Conservation (phyloP, 2,329 filamentous ascomycete species). For the Monilinia polystroma region DNA sequence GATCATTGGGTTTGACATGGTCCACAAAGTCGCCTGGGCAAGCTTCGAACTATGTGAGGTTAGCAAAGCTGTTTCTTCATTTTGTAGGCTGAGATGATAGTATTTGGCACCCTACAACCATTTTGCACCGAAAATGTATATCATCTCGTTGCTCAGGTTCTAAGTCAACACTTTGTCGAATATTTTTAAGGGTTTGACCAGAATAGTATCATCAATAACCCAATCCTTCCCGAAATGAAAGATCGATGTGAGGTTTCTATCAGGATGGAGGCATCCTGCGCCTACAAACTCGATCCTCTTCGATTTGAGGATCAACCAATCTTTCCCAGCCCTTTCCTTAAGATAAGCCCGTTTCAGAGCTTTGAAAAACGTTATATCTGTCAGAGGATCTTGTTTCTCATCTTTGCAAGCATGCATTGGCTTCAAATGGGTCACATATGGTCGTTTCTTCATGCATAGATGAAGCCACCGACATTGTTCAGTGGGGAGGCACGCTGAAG, state of each 20-base stretch:
- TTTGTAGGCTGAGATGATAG: neutral
- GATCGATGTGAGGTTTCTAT: neutral
- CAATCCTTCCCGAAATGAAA: no score
- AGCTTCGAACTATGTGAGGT: neutral
- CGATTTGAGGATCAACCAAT: neutral
- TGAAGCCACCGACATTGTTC: conserved; percentile 3
- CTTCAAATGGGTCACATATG: neutral
- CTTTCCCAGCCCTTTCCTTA: neutral
- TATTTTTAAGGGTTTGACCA: neutral
- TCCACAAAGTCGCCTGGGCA: conserved; percentile 25
- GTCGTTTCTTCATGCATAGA: conserved; percentile 1
- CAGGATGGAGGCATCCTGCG: neutral
- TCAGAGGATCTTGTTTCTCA: neutral
- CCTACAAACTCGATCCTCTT: conserved; percentile 6
- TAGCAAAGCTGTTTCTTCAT: neutral
- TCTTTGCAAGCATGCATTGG: conserved; percentile 2
- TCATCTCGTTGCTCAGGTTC: neutral
- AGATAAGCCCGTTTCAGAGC: neutral
- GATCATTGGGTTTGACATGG: conserved; percentile 22
- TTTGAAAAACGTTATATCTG: neutral
- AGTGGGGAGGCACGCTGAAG: neutral
- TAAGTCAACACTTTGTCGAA: neutral
- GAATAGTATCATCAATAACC: neutral
- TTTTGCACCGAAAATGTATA: neutral
- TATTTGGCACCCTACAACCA: neutral